Evolutionary conservation across 495 filamentous ascomycete genomes (phyloP).

Genomic region (Penicillium roqueforti): DNA sequence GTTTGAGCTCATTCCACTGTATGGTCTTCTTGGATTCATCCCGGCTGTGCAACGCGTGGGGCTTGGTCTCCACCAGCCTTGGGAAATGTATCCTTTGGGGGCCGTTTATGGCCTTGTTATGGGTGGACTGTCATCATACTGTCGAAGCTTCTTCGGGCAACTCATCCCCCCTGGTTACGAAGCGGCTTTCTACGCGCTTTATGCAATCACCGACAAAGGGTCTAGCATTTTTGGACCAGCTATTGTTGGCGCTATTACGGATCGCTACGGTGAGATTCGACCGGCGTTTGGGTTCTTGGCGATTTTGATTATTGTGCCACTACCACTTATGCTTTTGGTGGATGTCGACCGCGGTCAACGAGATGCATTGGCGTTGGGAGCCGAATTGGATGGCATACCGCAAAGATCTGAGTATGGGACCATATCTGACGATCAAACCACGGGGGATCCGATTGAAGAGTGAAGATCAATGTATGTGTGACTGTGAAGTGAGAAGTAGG

Average conservation of each 20-base stretch:
- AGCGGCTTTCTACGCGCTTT: conserved; percentile 93
- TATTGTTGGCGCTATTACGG: conserved; percentile 89
- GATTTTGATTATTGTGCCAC: conserved; percentile 71
- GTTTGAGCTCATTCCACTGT: conserved; percentile 89
- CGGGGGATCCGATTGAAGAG: neutral
- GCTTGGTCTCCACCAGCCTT: conserved; percentile 82
- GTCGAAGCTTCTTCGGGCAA: conserved; percentile 87
- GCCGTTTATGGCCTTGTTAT: conserved; percentile 91
- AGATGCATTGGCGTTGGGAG: conserved; percentile 69
- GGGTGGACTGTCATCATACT: conserved; percentile 89
- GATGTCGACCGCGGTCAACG: conserved; percentile 84
- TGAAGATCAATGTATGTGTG: neutral
- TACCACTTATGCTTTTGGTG: conserved; percentile 78
- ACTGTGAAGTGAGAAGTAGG: neutral
- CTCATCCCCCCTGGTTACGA: conserved; percentile 91
- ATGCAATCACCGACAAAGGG: conserved; percentile 97
- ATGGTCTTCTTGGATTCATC: conserved; percentile 85
- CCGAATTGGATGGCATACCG: conserved; percentile 51
- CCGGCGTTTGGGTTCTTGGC: conserved; percentile 93
- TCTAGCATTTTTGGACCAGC: conserved; percentile 90
- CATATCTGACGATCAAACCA: conserved; percentile 8
- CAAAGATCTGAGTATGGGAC: conserved; percentile 24
- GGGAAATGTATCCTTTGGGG: conserved; percentile 95
- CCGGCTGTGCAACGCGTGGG: conserved; percentile 73
- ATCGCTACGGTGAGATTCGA: conserved; percentile 82